A percentile compares a stretch with the other conserved stretches of the same genome.
phyloP scores from a whole-genome alignment of 1,284 basidiomycete genomes.

The Cutaneotrichosporon mucoides region DNA sequence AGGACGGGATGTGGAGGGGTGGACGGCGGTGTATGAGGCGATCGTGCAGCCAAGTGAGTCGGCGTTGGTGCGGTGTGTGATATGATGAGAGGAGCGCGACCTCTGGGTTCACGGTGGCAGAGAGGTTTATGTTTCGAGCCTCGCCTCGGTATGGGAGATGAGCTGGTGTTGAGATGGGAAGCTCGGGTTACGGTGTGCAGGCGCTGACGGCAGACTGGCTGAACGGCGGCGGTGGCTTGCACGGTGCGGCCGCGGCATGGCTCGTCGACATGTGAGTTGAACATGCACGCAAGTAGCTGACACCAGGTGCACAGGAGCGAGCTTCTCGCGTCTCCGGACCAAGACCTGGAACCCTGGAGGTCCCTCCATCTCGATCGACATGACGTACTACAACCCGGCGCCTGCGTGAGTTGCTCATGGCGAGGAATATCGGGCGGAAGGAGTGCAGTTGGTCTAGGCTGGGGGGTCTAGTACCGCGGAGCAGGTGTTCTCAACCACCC shows the following conservation, averaged over 20 bases:
- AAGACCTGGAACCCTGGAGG: slow-evolving; percentile 31
- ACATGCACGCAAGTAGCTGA: no score
- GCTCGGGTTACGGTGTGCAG: no score
- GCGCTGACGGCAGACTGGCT: slow-evolving; percentile 26
- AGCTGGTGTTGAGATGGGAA: no score
- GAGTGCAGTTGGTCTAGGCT: no score
- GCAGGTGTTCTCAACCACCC: no score
- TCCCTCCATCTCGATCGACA: slow-evolving; percentile 29
- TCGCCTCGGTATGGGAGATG: no score
- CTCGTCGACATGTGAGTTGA: slow-evolving; percentile 38
- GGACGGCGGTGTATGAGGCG: slow-evolving; percentile 13
- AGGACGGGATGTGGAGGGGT: slow-evolving; percentile 10
- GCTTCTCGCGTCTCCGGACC: slow-evolving; percentile 12
- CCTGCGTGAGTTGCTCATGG: slow-evolving; percentile 5
- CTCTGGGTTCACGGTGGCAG: no score
- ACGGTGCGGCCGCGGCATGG: slow-evolving; percentile 37
- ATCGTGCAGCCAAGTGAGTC: slow-evolving; percentile 4
- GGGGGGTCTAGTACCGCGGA: no score
- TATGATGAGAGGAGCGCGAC: no score
- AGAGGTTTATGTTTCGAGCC: no score
- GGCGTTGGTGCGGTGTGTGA: no score
- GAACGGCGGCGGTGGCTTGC: slow-evolving; percentile 28
- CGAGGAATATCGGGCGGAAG: no score
- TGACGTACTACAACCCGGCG: slow-evolving; percentile 30
- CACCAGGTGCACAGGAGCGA: slow-evolving; percentile 8